Base-by-base conservation (phyloP, 1,284 basidiomycete genomes). In the Puccinia novopanici region DNA sequence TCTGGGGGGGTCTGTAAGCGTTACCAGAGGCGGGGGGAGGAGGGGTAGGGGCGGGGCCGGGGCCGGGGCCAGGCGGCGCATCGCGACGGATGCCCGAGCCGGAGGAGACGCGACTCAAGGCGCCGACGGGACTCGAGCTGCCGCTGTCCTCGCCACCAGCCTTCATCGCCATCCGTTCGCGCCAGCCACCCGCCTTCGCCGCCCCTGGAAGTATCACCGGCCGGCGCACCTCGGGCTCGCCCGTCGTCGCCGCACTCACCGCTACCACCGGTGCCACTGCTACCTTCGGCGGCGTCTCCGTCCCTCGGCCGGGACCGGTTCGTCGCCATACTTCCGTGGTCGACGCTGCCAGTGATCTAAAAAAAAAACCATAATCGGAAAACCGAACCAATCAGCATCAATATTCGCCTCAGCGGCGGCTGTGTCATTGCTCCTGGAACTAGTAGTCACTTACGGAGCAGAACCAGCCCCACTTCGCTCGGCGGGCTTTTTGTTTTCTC, bases 51-150 rank as follows among this genome's bases (percentile, higher is more conserved):
- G 3, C 22, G 13, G 42, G 15, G 15, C 24, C 15, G 57, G 34
- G 19, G 55, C 12, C 34, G n/a, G 42, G 4, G 42, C 24, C 34
- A 30, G 48, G 40, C 4, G 17, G 30, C 30, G 27, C 24, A 34
- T 68, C 61, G 27, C 75, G 63, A 15, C 65, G 63, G n/a, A 52
- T 37, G 4, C 75, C 75, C 3, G 54, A 34, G 13, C 48, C 75
- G 37, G 48, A 54, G 13, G 61, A 52, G n/a, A 82, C 73, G 0
- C 74, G 68, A 22, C 82, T 71, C 10, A 74, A 40, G 19, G 81
- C 75, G 54, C 81, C 70, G 34, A 77, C 74, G 37, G 82, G 22
- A 45, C 80, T 30, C 24, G 82, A 42, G 50, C 70, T 67, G 34
- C 75, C 54, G 52, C 65, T 74, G 15, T 50, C 45, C 48, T 57